Percentiles rank a stretch among this genome's conserved stretches.
phyloP scores from a whole-genome alignment of 352 stramenopile genomes.

The Salisapilia sapeloensis region DNA sequence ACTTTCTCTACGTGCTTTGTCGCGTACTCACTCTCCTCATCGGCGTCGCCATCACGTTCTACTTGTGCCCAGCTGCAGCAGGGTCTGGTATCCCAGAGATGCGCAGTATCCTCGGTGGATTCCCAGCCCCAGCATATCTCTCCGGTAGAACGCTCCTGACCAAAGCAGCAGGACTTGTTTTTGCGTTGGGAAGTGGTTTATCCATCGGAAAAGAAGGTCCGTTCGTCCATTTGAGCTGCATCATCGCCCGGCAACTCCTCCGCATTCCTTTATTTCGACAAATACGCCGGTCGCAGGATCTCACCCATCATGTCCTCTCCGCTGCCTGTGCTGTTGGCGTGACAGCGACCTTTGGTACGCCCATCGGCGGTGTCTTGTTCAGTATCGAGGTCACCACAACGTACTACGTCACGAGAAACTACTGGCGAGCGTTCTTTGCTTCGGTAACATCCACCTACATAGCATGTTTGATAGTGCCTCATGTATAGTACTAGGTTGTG shows the following conservation, averaged over 20 bases:
- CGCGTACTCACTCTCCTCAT: slow-evolving; percentile 41
- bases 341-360: slow-evolving; percentile 55
- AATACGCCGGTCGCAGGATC: slow-evolving; percentile 29
- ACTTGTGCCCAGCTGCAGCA: slow-evolving; percentile 39
- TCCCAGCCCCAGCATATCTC: slow-evolving; percentile 50
- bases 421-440: slow-evolving; percentile 83
- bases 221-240: slow-evolving; percentile 63
- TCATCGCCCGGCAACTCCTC: slow-evolving; percentile 51
- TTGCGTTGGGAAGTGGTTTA: slow-evolving; percentile 44
- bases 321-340: slow-evolving; percentile 60
- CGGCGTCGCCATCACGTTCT: slow-evolving; percentile 31
- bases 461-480: too few species aligned
- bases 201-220: slow-evolving; percentile 67
- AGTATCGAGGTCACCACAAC: slow-evolving; percentile 74
- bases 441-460: too few species aligned
- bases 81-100: slow-evolving; percentile 69
- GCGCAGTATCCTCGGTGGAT: slow-evolving; percentile 55
- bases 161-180: slow-evolving; percentile 47
- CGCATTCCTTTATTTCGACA: slow-evolving; percentile 36
- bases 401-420: slow-evolving; percentile 80
- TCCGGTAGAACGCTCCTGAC: slow-evolving; percentile 30
- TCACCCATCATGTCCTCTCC: slow-evolving; percentile 52
- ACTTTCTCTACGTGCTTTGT: slow-evolving; percentile 42
- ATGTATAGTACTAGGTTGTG: slow-evolving; percentile 30
- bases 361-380: slow-evolving; percentile 62